A percentile compares a stretch with the other conserved stretches of the same genome.
phyloP scores from a whole-genome alignment of 352 stramenopile genomes.

The Pythium guiyangense region DNA sequence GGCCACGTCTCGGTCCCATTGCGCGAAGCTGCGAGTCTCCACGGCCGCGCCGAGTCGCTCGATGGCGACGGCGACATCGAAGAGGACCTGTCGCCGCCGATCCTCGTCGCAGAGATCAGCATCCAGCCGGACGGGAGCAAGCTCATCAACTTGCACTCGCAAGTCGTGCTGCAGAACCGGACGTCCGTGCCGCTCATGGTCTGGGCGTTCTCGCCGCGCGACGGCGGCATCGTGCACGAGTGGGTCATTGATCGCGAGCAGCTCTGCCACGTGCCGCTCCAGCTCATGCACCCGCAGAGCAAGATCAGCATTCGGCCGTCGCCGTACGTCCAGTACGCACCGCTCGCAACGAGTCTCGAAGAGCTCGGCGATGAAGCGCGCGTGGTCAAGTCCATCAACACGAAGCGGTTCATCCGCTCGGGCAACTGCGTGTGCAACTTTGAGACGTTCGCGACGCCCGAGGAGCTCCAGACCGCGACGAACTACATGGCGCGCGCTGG shows the following conservation, averaged over 20 bases:
- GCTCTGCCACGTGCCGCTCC: constrained; percentile 74
- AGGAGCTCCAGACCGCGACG: constrained; percentile 56
- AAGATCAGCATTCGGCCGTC: constrained; percentile 86
- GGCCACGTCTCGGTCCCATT: constrained; percentile 80
- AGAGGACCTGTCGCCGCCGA: constrained; percentile 59
- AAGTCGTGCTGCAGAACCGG: constrained; percentile 83
- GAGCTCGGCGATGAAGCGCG: constrained; percentile 73
- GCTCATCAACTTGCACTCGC: constrained; percentile 83
- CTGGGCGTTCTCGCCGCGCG: constrained; percentile 83
- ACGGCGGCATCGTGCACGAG: constrained; percentile 66
- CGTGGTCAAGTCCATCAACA: constrained; percentile 61
- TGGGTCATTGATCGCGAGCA: constrained; percentile 86
- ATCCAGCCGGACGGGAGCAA: constrained; percentile 88
- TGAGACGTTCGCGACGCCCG: constrained; percentile 66
- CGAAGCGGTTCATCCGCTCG: constrained; percentile 77
- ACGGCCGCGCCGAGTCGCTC: constrained; percentile 12
- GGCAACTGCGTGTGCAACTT: constrained; percentile 81
- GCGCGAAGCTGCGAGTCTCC: constrained; percentile 36
- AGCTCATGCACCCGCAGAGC: constrained; percentile 83
- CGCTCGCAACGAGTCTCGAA: constrained; percentile 73
- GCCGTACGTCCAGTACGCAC: constrained; percentile 81
- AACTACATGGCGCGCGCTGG: constrained; percentile 22
- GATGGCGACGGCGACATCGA: constrained; percentile 32
- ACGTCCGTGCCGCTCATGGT: constrained; percentile 87
- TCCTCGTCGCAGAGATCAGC: constrained; percentile 81